Percentiles rank a stretch among this genome's conserved stretches.
Conservation (phyloP, 164 flowering plant genomes). For the Magnolia sinica region DNA sequence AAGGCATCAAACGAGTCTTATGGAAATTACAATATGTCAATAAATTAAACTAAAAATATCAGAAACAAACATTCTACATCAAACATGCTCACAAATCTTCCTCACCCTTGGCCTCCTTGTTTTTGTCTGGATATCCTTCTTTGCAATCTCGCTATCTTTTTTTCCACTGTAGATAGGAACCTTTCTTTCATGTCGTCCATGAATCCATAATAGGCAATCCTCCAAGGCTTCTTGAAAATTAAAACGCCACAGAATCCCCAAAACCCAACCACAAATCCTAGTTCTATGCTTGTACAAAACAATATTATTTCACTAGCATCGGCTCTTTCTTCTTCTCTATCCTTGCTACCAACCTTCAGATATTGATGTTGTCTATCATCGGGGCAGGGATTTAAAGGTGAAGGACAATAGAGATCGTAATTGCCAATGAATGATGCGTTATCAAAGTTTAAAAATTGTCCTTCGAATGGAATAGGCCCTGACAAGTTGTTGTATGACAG, state of each 20-base stretch:
- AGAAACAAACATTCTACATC: too few species aligned
- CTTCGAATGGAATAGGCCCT: neutral
- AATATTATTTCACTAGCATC: neutral
- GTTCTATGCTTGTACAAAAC: conserved; percentile 4
- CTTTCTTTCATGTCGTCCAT: neutral
- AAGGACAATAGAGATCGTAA: neutral
- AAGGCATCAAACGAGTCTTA: too few species aligned
- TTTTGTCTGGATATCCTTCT: neutral
- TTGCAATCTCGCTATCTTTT: neutral
- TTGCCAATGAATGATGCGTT: conserved; percentile 5
- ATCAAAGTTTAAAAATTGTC: neutral
- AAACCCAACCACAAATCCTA: conserved; percentile 11
- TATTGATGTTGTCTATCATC: neutral
- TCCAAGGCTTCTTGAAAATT: conserved; percentile 10
- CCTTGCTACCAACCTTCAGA: neutral
- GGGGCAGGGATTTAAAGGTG: neutral
- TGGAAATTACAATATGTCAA: too few species aligned
- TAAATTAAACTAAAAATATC: too few species aligned
- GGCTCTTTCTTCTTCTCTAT: neutral
- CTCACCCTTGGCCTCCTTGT: too few species aligned
- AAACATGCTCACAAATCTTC: too few species aligned
- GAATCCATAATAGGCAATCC: conserved; percentile 10
- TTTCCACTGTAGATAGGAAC: neutral
- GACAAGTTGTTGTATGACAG: conserved; percentile 11
- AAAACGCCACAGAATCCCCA: conserved; percentile 2